Percentiles rank a stretch among this genome's conserved stretches.
These are phyloP conservation scores for Funneliformis mosseae DNA, from an alignment of 192 early-diverging fungal species.

Conservation along the genomic window DNA sequence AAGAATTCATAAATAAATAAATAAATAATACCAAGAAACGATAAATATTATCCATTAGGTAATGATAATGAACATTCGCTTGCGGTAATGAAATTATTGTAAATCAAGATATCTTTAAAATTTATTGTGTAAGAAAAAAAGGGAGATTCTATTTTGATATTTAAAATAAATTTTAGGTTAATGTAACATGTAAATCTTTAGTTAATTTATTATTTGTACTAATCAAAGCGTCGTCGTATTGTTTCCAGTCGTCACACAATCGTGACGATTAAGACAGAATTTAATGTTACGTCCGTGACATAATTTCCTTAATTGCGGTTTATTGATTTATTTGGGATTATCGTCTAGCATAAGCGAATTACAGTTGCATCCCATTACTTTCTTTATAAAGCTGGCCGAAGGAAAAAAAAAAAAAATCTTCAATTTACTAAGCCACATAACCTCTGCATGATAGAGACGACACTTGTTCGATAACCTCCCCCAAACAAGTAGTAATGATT, in stretches of 20 bases:
- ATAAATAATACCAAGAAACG: too few relatives aligned
- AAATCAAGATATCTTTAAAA: too few relatives aligned
- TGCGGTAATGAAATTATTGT: too few relatives aligned
- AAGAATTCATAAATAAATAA: not conserved
- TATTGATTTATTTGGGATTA: too few relatives aligned
- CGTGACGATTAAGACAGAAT: not conserved
- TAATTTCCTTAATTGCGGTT: too few relatives aligned
- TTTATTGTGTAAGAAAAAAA: too few relatives aligned
- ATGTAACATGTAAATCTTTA: not conserved
- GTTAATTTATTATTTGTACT: not conserved
- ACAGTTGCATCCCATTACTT: too few relatives aligned
- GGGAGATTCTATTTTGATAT: too few relatives aligned
- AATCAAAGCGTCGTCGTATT: not conserved
- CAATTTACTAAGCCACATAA: not conserved
- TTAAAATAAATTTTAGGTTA: not conserved
- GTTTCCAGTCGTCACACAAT: not conserved
- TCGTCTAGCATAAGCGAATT: too few relatives aligned
- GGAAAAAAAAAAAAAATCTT: not conserved
- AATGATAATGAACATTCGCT: too few relatives aligned
- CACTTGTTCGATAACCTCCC: conserved; percentile 25
- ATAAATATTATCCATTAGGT: too few relatives aligned
- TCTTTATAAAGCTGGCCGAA: not conserved
- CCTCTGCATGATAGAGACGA: conserved; percentile 31
- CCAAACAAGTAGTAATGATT: conserved; percentile 41
- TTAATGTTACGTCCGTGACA: too few relatives aligned